These are phyloP conservation scores for Emericellopsis atlantica DNA, from an alignment of 2,329 filamentous ascomycete genomes.

Conservation along the genomic window DNA sequence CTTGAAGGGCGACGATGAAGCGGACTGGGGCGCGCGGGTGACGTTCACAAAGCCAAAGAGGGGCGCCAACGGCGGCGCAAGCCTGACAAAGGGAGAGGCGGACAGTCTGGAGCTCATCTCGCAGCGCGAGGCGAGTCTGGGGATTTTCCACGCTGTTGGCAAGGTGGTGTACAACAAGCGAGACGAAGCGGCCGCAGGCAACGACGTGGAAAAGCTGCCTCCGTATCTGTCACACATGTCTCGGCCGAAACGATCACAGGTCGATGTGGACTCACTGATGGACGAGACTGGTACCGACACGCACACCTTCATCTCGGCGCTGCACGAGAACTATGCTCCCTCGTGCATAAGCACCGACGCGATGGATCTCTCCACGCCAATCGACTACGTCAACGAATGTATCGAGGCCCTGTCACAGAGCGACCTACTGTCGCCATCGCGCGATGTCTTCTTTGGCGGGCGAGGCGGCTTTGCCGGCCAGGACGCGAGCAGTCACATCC, in stretches of 20 bases:
- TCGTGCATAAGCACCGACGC: slow-evolving; percentile 56
- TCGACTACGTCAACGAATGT: slow-evolving; percentile 74
- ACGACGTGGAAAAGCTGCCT: slow-evolving; percentile 42
- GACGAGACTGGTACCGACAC: slow-evolving; percentile 91
- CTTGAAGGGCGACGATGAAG: slow-evolving; percentile 62
- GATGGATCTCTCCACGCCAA: slow-evolving; percentile 43
- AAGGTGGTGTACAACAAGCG: slow-evolving; percentile 97
- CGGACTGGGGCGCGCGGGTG: slow-evolving; percentile 64
- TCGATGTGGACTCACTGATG: slow-evolving; percentile 63
- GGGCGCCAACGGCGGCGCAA: slow-evolving; percentile 37
- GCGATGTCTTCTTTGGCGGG: slow-evolving; percentile 54
- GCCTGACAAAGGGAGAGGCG: slow-evolving; percentile 63
- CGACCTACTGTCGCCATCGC: slow-evolving; percentile 69
- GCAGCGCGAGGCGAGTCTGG: slow-evolving; percentile 77
- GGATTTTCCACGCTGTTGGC: slow-evolving; percentile 91
- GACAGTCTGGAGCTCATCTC: slow-evolving; percentile 72
- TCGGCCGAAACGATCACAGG: slow-evolving; percentile 50
- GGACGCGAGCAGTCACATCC: slow-evolving; percentile 54
- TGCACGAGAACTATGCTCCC: slow-evolving; percentile 87
- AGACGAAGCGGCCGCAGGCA: slow-evolving; percentile 35
- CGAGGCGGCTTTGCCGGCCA: slow-evolving; percentile 36
- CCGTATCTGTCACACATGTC: slow-evolving; percentile 42
- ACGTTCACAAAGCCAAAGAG: slow-evolving; percentile 58
- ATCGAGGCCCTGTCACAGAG: slow-evolving; percentile 78
- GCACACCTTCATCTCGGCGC: slow-evolving; percentile 74